Evolutionary conservation across 1,284 basidiomycete genomes (phyloP).

Genomic region (Trametes versicolor): DNA sequence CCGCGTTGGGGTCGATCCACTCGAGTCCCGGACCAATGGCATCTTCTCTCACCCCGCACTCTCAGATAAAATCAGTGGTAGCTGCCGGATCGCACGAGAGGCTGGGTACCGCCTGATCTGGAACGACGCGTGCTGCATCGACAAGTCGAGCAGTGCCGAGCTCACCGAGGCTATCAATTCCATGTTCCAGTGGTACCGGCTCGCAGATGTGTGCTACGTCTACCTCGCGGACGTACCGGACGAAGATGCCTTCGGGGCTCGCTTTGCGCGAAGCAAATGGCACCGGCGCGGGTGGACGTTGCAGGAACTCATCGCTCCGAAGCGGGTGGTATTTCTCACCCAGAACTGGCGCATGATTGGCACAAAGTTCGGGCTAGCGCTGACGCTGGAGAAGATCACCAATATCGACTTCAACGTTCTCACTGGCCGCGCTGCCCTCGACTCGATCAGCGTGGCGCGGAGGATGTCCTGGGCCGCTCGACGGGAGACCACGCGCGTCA

Average conservation of each 20-base stretch:
- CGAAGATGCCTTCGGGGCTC: background rate
- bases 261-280: background rate
- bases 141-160: conserved; percentile 3
- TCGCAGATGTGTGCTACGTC: conserved; percentile 1
- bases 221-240: background rate
- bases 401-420: background rate
- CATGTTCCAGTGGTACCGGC: background rate
- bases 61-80: too few species aligned
- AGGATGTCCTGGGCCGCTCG: background rate
- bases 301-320: conserved; percentile 1
- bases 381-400: background rate
- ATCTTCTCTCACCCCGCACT: too few species aligned
- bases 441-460: background rate
- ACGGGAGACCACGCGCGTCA: background rate
- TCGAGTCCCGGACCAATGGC: too few species aligned
- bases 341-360: background rate
- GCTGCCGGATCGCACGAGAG: background rate
- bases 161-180: conserved; percentile 2
- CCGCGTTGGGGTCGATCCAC: too few species aligned
- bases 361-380: background rate
- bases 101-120: background rate
- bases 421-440: background rate
- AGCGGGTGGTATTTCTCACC: background rate
- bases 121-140: conserved; percentile 5
- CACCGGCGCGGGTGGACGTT: background rate